A percentile compares a stretch with the other conserved stretches of the same genome.
phyloP scores from a whole-genome alignment of 371 early-diverging fungal species.

The Haplosporangium sp. region DNA sequence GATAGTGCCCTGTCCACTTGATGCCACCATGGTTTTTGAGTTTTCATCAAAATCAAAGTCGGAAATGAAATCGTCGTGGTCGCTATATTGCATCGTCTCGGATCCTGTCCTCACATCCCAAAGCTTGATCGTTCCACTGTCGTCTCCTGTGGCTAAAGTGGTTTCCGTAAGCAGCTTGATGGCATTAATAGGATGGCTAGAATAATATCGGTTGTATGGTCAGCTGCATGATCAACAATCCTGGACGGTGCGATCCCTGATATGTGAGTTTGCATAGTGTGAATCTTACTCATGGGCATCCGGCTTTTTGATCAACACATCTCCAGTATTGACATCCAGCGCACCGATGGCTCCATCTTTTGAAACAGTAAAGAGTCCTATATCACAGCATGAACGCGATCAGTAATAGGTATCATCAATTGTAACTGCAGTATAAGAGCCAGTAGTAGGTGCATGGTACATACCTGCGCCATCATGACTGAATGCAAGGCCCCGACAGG shows the following conservation, averaged over 20 bases:
- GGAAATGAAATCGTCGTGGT: conserved; percentile 90
- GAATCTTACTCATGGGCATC: conserved; percentile 79
- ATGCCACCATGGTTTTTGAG: conserved; percentile 76
- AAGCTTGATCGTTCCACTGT: conserved; percentile 88
- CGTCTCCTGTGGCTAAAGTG: conserved; percentile 91
- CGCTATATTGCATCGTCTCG: conserved; percentile 74
- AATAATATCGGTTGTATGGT: not conserved
- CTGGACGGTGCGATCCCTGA: too few relatives aligned
- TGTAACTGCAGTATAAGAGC: not conserved
- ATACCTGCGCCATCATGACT: conserved; percentile 77
- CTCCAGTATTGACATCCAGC: conserved; percentile 77
- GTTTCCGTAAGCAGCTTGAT: conserved; percentile 73
- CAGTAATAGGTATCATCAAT: not conserved
- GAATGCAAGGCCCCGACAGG: conserved; percentile 85
- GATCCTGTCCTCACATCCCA: conserved; percentile 89
- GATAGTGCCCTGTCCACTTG: conserved; percentile 90
- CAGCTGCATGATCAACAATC: not conserved
- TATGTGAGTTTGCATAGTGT: too few relatives aligned
- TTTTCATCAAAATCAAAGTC: conserved; percentile 76
- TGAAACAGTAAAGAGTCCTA: conserved; percentile 81
- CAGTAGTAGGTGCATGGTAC: not conserved
- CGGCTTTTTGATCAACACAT: conserved; percentile 65
- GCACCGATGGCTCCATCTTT: conserved; percentile 82
- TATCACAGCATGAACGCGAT: not conserved
- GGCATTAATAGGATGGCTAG: conserved; percentile 78